These are phyloP conservation scores for Mollisiaceae sp. DNA, from an alignment of 2,329 filamentous ascomycete genomes.

Conservation along the genomic window DNA sequence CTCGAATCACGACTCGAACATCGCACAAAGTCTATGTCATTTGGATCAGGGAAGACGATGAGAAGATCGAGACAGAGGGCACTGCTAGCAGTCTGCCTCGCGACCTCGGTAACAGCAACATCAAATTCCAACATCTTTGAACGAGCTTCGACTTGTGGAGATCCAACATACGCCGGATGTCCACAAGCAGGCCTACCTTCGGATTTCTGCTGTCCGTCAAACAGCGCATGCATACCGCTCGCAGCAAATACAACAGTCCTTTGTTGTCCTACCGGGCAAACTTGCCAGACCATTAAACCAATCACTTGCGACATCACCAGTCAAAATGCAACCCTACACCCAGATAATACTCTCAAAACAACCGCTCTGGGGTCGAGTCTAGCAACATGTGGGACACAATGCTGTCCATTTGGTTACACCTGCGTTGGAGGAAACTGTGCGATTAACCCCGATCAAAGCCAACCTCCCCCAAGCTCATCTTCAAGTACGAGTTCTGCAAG, in stretches of 20 bases:
- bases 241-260: slow-evolving; percentile 70
- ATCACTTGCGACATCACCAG: slow-evolving; percentile 67
- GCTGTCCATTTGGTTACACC: slow-evolving; percentile 75
- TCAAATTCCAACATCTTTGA: slow-evolving; percentile 47
- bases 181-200: slow-evolving; percentile 54
- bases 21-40: neutral
- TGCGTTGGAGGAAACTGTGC: slow-evolving; percentile 59
- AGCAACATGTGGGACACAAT: slow-evolving; percentile 60
- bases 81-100: slow-evolving; percentile 39
- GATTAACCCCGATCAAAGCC: slow-evolving; percentile 56
- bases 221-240: slow-evolving; percentile 62
- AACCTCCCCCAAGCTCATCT: slow-evolving; percentile 32
- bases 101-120: slow-evolving; percentile 46
- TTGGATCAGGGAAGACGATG: slow-evolving; percentile 29
- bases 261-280: slow-evolving; percentile 66
- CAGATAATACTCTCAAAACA: slow-evolving; percentile 68
- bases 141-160: slow-evolving; percentile 57
- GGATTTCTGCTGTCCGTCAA: slow-evolving; percentile 69
- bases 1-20: neutral
- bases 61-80: slow-evolving; percentile 28
- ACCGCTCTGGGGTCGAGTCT: slow-evolving; percentile 63
- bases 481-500: slow-evolving; percentile 29
- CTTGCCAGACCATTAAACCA: slow-evolving; percentile 65
- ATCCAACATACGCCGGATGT: slow-evolving; percentile 57
- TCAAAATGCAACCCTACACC: slow-evolving; percentile 63